These are phyloP conservation scores for Penicillium janthinellum DNA, from an alignment of 2,329 filamentous ascomycete species.

Conservation along the genomic window DNA sequence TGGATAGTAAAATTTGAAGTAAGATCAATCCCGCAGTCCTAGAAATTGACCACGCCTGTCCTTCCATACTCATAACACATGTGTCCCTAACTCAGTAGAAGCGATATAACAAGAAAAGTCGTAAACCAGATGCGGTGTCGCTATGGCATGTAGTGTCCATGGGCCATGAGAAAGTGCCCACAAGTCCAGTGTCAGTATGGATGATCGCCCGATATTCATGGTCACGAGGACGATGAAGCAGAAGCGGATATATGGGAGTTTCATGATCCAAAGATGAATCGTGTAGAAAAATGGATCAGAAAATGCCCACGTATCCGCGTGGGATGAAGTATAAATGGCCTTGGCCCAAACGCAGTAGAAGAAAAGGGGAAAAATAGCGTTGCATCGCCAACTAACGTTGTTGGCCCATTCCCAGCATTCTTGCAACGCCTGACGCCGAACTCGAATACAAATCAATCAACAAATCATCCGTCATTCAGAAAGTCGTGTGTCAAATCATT, in stretches of 20 bases:
- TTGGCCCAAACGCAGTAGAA: neutral
- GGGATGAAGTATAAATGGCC: neutral
- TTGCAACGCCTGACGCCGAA: constrained; percentile 23
- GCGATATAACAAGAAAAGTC: constrained; percentile 1
- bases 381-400: neutral
- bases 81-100: constrained; percentile 3
- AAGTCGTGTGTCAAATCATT: constrained; percentile 24
- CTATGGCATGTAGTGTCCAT: neutral
- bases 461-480: constrained; percentile 18
- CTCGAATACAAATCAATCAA: constrained; percentile 14
- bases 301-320: neutral
- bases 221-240: neutral
- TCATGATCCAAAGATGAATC: neutral
- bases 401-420: constrained; percentile 11
- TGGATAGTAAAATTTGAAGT: neutral
- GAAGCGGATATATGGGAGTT: neutral
- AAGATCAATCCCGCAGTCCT: constrained; percentile 3
- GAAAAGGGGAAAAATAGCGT: neutral
- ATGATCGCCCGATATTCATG: constrained; percentile 4
- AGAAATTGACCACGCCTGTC: constrained; percentile 8
- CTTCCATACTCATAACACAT: constrained; percentile 10
- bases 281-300: neutral
- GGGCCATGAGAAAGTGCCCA: neutral
- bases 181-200: constrained; percentile 2
- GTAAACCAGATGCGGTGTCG: constrained; percentile 3